Percentiles rank a stretch among this genome's conserved stretches.
Conservation (phyloP, 805 yeast species). For the Wickerhamiella hasegawae region DNA sequence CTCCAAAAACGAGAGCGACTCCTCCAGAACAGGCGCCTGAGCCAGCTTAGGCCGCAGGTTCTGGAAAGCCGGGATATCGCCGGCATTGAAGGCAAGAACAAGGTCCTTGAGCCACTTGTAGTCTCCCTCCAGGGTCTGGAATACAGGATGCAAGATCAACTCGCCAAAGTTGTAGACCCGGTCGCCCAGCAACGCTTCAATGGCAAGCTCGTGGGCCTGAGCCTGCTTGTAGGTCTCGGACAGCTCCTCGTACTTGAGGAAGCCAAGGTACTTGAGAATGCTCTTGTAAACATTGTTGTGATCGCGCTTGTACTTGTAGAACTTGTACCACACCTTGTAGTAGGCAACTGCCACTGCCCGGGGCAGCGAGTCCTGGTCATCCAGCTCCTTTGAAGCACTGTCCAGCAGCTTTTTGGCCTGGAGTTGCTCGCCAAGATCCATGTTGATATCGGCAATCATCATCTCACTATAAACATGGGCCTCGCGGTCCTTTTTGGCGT, state of each 20-base stretch:
- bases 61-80: slow-evolving; percentile 57
- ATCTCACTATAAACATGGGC: slow-evolving; percentile 38
- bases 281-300: slow-evolving; percentile 70
- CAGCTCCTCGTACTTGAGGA: slow-evolving; percentile 36
- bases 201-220: slow-evolving; percentile 58
- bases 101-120: slow-evolving; percentile 60
- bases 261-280: slow-evolving; percentile 67
- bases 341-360: slow-evolving; percentile 63
- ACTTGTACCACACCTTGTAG: slow-evolving; percentile 65
- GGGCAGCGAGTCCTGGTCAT: slow-evolving; percentile 35
- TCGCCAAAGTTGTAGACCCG: slow-evolving; percentile 92
- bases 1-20: slow-evolving; percentile 49
- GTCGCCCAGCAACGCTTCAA: slow-evolving; percentile 83
- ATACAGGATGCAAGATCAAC: slow-evolving; percentile 74
- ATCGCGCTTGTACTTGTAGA: slow-evolving; percentile 58
- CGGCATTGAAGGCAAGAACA: slow-evolving; percentile 56
- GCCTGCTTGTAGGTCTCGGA: slow-evolving; percentile 27
- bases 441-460: slow-evolving; percentile 59
- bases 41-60: slow-evolving; percentile 26
- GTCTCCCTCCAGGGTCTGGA: slow-evolving; percentile 34
- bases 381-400: slow-evolving; percentile 39
- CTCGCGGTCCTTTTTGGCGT: slow-evolving; percentile 25
- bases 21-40: slow-evolving; percentile 39
- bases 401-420: slow-evolving; percentile 59
- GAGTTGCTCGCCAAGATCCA: slow-evolving; percentile 37